Percentiles rank a stretch among this genome's conserved stretches.
phyloP scores from a whole-genome alignment of 2,329 filamentous ascomycete genomes.

The Cladophialophora carrionii region DNA sequence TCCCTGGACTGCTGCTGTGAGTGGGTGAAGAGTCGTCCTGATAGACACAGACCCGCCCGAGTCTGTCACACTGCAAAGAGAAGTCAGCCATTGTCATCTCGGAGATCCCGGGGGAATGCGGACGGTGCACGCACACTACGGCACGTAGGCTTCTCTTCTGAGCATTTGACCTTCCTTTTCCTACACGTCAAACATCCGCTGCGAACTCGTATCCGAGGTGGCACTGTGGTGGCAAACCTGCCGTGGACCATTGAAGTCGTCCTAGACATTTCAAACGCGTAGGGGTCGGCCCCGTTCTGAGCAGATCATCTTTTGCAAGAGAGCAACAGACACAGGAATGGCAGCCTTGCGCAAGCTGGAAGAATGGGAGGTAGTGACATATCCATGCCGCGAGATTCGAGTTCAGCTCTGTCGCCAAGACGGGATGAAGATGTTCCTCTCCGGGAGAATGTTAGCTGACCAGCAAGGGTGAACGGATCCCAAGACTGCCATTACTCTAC shows the following conservation, averaged over 20 bases:
- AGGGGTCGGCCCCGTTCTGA: neutral
- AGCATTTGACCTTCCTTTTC: constrained; percentile 25
- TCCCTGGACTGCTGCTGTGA: constrained; percentile 3
- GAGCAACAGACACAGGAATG: no score
- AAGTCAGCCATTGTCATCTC: no score
- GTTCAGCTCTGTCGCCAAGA: neutral
- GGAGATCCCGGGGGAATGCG: neutral
- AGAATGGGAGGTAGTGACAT: neutral
- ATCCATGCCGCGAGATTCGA: neutral
- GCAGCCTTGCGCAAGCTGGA: neutral
- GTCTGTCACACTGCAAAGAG: constrained; percentile 7
- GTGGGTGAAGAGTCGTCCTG: neutral
- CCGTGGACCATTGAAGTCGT: neutral
- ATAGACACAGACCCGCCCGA: constrained; percentile 12
- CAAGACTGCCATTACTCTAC: no score
- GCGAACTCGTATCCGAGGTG: neutral
- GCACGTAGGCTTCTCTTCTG: constrained; percentile 21
- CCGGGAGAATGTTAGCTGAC: no score
- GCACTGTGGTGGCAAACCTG: neutral
- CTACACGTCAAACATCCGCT: constrained; percentile 26
- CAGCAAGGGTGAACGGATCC: no score
- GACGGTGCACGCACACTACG: constrained; percentile 17
- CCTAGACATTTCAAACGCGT: neutral
- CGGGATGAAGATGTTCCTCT: neutral
- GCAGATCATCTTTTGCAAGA: neutral